These are phyloP conservation scores for Yamadazyma olivae DNA, from an alignment of 805 yeast species.

Conservation along the genomic window DNA sequence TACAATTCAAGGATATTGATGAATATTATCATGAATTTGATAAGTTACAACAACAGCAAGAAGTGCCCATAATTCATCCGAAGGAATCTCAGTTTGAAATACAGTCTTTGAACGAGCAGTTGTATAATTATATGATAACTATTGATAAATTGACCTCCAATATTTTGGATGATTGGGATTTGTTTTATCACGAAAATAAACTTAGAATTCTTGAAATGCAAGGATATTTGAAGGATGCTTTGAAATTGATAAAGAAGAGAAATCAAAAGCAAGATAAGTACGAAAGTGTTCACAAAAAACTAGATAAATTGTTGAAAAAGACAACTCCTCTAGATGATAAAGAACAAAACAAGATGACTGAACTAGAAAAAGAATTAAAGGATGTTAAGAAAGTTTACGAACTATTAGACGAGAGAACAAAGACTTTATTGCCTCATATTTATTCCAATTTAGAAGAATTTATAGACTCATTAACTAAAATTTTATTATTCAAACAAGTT, in stretches of 20 bases:
- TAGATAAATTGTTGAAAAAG: constrained; percentile 36
- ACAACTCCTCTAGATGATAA: constrained; percentile 31
- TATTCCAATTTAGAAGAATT: constrained; percentile 47
- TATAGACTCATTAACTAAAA: constrained; percentile 37
- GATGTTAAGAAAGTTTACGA: constrained; percentile 26
- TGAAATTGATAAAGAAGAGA: constrained; percentile 43
- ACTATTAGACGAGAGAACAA: constrained; percentile 39
- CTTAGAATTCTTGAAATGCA: constrained; percentile 39
- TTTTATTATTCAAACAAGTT: constrained; percentile 35
- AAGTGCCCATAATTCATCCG: constrained; percentile 33
- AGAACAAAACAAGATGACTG: constrained; percentile 32
- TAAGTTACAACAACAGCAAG: constrained; percentile 22
- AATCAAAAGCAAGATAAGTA: constrained; percentile 41
- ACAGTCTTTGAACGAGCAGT: constrained; percentile 23
- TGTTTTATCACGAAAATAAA: constrained; percentile 25
- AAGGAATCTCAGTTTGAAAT: constrained; percentile 26
- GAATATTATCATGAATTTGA: constrained; percentile 30
- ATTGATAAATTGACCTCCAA: constrained; percentile 17
- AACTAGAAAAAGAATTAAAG: constrained; percentile 26
- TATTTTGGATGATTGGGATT: constrained; percentile 20
- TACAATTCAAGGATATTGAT: constrained; percentile 33
- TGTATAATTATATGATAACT: constrained; percentile 21
- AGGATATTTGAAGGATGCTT: constrained; percentile 29
- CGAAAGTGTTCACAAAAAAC: constrained; percentile 33
- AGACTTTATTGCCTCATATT: constrained; percentile 44